These are phyloP conservation scores for Nicotiana otophora DNA, from an alignment of 257 asterid species.

Conservation along the genomic window DNA sequence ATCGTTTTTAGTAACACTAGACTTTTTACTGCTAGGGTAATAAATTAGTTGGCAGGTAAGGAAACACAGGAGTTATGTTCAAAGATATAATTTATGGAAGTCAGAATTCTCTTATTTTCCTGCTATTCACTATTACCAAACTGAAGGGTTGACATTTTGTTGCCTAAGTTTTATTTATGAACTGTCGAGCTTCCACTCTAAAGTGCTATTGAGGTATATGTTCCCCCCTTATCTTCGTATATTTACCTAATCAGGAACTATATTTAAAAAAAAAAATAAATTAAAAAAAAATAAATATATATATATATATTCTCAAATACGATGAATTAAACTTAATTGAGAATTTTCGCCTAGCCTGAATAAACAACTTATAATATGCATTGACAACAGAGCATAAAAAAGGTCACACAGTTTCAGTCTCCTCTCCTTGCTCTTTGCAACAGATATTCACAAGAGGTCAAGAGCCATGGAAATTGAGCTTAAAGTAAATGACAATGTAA, in stretches of 20 bases:
- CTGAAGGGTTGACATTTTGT: not conserved
- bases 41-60: not conserved
- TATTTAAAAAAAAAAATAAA: not conserved
- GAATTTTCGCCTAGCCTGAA: not conserved
- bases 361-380: not conserved
- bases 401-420: not conserved
- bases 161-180: not conserved
- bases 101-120: not conserved
- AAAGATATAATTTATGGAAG: not conserved
- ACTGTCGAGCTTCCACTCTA: not conserved
- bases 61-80: not conserved
- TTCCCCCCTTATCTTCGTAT: not conserved
- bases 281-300: no score
- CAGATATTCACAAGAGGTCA: not conserved
- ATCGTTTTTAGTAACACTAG: not conserved
- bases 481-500: not conserved
- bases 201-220: not conserved
- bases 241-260: not conserved
- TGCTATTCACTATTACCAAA: not conserved
- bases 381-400: not conserved
- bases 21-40: not conserved
- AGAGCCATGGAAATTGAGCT: not conserved
- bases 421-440: not conserved
- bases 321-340: not conserved
- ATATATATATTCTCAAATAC: not conserved